These are phyloP conservation scores for Scheffersomyces lignicola DNA, from an alignment of 1,139 yeast species.

Conservation along the genomic window DNA sequence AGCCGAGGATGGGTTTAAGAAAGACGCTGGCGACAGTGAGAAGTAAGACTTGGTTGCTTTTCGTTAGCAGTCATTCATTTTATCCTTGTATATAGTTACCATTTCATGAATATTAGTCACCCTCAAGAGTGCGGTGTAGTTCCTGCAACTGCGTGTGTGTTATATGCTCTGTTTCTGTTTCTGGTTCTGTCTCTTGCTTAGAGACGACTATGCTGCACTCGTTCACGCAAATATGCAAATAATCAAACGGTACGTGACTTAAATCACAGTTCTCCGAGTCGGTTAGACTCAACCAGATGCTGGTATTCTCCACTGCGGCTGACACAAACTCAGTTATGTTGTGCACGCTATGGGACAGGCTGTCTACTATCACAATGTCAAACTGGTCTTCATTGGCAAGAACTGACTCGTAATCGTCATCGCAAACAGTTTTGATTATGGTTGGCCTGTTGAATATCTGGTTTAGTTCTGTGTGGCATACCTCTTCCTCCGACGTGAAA, in stretches of 20 bases:
- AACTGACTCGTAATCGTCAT: not conserved
- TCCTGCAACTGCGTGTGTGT: no score
- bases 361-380: not conserved
- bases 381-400: not conserved
- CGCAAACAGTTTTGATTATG: not conserved
- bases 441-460: constrained; percentile 1
- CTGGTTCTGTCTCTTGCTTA: not conserved
- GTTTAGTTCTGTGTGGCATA: not conserved
- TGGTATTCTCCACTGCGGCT: not conserved
- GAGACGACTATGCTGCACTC: no score
- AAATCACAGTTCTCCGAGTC: no score
- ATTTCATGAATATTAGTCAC: no score
- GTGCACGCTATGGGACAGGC: not conserved
- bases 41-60: constrained; percentile 1
- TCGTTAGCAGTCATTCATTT: no score
- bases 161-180: no score
- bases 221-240: no score
- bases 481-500: not conserved
- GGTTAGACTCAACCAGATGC: not conserved
- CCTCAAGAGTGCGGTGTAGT: no score
- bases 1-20: constrained; percentile 42
- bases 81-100: no score
- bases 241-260: no score
- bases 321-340: constrained; percentile 1
- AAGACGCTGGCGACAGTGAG: constrained; percentile 14